Conservation (phyloP, 1,284 basidiomycete genomes). For the Dichomitus squalens region DNA sequence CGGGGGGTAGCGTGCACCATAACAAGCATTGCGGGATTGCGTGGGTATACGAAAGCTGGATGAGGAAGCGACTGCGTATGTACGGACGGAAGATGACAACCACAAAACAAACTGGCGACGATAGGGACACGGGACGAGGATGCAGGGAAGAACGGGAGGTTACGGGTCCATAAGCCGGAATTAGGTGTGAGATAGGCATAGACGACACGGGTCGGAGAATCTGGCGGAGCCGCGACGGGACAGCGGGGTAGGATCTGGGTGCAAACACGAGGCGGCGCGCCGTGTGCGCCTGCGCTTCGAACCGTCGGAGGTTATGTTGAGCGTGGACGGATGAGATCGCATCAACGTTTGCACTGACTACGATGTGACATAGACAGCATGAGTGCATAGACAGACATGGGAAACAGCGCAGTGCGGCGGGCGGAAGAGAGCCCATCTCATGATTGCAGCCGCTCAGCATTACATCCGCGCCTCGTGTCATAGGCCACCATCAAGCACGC, state of each 20-base stretch:
- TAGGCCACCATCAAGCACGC: slow-evolving; percentile 85
- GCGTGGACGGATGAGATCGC: slow-evolving; percentile 3
- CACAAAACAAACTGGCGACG: slow-evolving; percentile 12
- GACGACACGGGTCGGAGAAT: slow-evolving; percentile 2
- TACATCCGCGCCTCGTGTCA: slow-evolving; percentile 35
- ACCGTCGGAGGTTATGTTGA: background rate
- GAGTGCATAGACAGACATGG: slow-evolving; percentile 20
- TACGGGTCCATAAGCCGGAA: background rate
- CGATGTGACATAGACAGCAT: slow-evolving; percentile 23
- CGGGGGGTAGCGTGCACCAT: slow-evolving; percentile 20
- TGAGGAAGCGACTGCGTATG: slow-evolving; percentile 22
- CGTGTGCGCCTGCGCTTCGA: background rate
- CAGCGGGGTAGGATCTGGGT: background rate
- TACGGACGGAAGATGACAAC: slow-evolving; percentile 9
- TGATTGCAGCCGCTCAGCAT: slow-evolving; percentile 6
- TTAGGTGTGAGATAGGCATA: background rate
- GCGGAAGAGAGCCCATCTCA: slow-evolving; percentile 10
- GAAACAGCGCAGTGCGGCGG: slow-evolving; percentile 8
- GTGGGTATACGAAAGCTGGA: slow-evolving; percentile 28
- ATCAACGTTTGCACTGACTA: slow-evolving; percentile 22
- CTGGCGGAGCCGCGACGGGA: background rate
- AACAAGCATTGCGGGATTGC: slow-evolving; percentile 25
- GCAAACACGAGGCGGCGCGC: background rate
- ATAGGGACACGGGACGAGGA: background rate
- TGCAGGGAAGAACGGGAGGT: background rate